These are phyloP conservation scores for Cairneyella variabilis DNA, from an alignment of 495 filamentous ascomycete species.

Conservation along the genomic window DNA sequence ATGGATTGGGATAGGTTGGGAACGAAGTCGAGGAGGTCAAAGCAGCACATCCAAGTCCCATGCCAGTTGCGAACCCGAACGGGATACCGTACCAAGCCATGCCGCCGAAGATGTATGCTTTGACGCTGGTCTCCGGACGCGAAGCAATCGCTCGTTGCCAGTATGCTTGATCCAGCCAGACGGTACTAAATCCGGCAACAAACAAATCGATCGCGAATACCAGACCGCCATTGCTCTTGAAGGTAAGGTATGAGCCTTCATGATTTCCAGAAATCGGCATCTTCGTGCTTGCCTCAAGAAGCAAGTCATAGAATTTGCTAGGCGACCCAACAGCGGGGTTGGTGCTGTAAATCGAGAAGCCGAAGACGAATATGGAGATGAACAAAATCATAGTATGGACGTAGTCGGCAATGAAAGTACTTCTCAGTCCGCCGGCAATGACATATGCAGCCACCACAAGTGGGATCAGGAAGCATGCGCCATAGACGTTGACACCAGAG, in stretches of 20 bases:
- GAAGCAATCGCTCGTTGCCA: conserved; percentile 96
- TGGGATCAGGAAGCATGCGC: conserved; percentile 26
- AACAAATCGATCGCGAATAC: conserved; percentile 95
- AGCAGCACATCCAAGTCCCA: conserved; percentile 66
- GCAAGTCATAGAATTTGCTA: conserved; percentile 42
- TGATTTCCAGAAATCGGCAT: conserved; percentile 46
- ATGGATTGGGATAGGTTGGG: conserved; percentile 50
- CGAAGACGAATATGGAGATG: conserved; percentile 46
- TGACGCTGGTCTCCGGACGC: conserved; percentile 76
- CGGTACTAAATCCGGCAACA: conserved; percentile 70
- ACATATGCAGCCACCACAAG: conserved; percentile 31
- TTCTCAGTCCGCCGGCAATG: conserved; percentile 30
- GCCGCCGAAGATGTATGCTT: conserved; percentile 88
- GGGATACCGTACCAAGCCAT: conserved; percentile 94
- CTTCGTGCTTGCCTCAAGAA: conserved; percentile 38
- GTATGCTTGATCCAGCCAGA: conserved; percentile 47
- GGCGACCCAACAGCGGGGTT: conserved; percentile 41
- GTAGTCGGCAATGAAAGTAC: conserved; percentile 41
- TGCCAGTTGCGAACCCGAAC: conserved; percentile 85
- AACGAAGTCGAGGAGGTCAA: conserved; percentile 42
- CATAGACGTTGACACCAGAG: conserved; percentile 22
- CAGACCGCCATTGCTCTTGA: conserved; percentile 62
- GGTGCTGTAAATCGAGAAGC: conserved; percentile 43
- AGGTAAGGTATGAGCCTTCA: conserved; percentile 49
- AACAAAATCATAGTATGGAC: conserved; percentile 33